These are phyloP conservation scores for Wallacemonas rigidus DNA, from an alignment of 208 protist genomes.

Conservation along the genomic window DNA sequence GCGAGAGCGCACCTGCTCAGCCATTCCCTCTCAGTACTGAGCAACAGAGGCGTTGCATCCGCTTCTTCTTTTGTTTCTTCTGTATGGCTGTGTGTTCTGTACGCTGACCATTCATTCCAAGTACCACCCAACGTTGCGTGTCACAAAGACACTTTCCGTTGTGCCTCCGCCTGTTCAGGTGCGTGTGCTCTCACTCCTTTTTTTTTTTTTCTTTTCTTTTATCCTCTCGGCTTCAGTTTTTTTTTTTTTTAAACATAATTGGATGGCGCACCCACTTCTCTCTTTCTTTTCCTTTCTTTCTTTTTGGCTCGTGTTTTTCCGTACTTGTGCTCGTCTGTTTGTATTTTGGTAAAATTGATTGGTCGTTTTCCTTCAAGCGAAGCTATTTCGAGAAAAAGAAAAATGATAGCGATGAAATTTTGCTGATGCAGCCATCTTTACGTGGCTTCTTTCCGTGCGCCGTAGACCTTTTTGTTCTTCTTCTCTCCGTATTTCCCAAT, in stretches of 20 bases:
- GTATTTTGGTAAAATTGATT: slow-evolving; percentile 14
- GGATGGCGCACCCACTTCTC: not conserved
- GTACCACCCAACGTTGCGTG: not conserved
- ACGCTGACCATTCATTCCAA: not conserved
- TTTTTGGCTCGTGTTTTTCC: slow-evolving; percentile 8
- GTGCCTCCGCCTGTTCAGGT: not conserved
- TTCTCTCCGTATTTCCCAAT: slow-evolving; percentile 6
- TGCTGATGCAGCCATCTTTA: not conserved
- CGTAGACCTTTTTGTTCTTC: not conserved
- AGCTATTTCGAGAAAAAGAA: not conserved
- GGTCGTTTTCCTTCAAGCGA: not conserved
- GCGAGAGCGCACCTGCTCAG: slow-evolving; percentile 1
- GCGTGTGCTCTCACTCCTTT: not conserved
- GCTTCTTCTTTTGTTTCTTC: not conserved
- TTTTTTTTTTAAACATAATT: slow-evolving; percentile 8
- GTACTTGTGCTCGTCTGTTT: slow-evolving; percentile 16
- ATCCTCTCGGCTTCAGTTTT: not conserved
- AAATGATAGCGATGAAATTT: not conserved
- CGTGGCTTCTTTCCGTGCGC: slow-evolving; percentile 14
- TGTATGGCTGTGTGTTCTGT: not conserved
- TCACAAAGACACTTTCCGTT: not conserved
- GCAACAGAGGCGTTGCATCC: not conserved
- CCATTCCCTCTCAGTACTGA: not conserved
- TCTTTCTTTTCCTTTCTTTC: slow-evolving; percentile 18
- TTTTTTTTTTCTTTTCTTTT: slow-evolving; percentile 5